Conservation (phyloP, 192 early-diverging fungal genomes). For the Dissophora ornata region DNA sequence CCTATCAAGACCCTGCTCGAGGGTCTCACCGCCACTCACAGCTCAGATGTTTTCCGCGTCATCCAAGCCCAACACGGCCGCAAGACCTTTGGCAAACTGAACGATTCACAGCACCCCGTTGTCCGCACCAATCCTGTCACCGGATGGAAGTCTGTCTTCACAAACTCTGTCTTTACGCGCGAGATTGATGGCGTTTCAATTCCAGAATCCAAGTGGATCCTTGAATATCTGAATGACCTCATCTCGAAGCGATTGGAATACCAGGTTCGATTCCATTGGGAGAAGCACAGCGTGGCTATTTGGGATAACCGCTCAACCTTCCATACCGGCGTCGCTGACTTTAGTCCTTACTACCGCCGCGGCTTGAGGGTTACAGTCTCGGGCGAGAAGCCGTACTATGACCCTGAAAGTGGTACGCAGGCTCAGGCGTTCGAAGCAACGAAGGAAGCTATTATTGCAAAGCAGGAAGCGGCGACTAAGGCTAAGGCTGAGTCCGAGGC, state of each 20-base stretch:
- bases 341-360: conserved; percentile 37
- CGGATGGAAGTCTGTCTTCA: conserved; percentile 73
- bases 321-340: conserved; percentile 60
- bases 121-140: conserved; percentile 80
- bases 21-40: conserved; percentile 67
- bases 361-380: conserved; percentile 48
- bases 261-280: conserved; percentile 68
- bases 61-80: conserved; percentile 43
- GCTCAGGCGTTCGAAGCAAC: conserved; percentile 36
- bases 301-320: conserved; percentile 74
- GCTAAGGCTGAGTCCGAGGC: not conserved
- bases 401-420: conserved; percentile 31
- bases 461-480: conserved; percentile 42
- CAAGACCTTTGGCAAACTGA: conserved; percentile 53
- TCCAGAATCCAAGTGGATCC: conserved; percentile 64
- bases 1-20: conserved; percentile 66
- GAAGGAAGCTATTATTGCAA: conserved; percentile 35
- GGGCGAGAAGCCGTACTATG: conserved; percentile 42
- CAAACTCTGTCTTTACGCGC: conserved; percentile 72
- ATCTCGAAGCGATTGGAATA: conserved; percentile 63
- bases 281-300: conserved; percentile 70
- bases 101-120: conserved; percentile 54
- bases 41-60: conserved; percentile 38
- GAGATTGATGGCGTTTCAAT: conserved; percentile 63
- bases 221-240: conserved; percentile 68